phyloP scores from a whole-genome alignment of 148 eudicot species.

The Euryodendron excelsum region DNA sequence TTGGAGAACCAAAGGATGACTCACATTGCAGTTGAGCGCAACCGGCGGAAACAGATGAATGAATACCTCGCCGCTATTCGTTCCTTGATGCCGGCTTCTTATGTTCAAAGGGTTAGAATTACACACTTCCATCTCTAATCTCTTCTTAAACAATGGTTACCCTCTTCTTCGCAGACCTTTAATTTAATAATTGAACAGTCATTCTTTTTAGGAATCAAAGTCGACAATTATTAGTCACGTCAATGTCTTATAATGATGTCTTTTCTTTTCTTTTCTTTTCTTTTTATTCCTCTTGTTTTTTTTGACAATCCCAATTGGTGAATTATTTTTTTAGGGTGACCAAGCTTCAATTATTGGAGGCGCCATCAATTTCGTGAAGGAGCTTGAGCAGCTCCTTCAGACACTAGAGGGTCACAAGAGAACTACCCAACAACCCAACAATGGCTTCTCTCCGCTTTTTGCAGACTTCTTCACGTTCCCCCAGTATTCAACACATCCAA shows the following conservation, averaged over 20 bases:
- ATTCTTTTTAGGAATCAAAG: too few relatives aligned
- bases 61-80: slow-evolving; percentile 74
- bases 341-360: slow-evolving; percentile 95
- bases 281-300: neutral
- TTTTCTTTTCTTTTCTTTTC: neutral
- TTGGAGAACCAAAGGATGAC: slow-evolving; percentile 86
- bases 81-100: slow-evolving; percentile 77
- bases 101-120: slow-evolving; percentile 77
- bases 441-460: slow-evolving; percentile 24
- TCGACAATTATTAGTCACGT: too few relatives aligned
- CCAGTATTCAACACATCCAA: slow-evolving; percentile 43
- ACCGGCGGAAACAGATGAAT: slow-evolving; percentile 86
- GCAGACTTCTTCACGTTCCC: slow-evolving; percentile 61
- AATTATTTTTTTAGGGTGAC: slow-evolving; percentile 51
- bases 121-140: too few relatives aligned
- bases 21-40: slow-evolving; percentile 89
- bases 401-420: slow-evolving; percentile 47
- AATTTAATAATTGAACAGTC: too few relatives aligned
- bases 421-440: neutral
- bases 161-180: too few relatives aligned
- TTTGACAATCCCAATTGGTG: neutral
- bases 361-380: slow-evolving; percentile 85
- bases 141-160: too few relatives aligned
- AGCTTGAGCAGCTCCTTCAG: slow-evolving; percentile 73
- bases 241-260: too few relatives aligned